Conservation (phyloP, 495 filamentous ascomycete genomes). For the Venustampulla echinocandica region DNA sequence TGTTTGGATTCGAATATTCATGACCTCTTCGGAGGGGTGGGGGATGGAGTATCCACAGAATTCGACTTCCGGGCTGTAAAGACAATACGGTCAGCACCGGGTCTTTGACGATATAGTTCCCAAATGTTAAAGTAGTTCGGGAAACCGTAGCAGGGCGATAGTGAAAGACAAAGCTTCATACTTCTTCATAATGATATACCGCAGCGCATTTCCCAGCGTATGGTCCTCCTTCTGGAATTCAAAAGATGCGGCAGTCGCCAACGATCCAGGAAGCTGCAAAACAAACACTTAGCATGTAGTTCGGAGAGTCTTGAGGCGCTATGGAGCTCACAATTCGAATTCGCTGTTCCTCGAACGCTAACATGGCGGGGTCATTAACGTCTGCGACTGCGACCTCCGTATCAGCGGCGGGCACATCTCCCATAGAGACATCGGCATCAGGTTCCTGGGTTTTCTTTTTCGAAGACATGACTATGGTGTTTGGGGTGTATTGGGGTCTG, state of each 20-base stretch:
- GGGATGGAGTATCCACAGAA: slow-evolving; percentile 98
- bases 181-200: slow-evolving; percentile 99
- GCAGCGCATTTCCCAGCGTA: slow-evolving; percentile 86
- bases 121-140: too few species aligned
- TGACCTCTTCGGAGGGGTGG: slow-evolving; percentile 89
- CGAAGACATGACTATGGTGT: slow-evolving; percentile 16
- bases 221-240: slow-evolving; percentile 90
- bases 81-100: slow-evolving; percentile 2
- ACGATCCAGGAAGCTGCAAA: slow-evolving; percentile 57
- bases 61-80: slow-evolving; percentile 75
- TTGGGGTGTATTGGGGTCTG: background rate
- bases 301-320: background rate
- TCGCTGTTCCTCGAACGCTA: slow-evolving; percentile 41
- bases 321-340: slow-evolving; percentile 46
- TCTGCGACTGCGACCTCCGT: slow-evolving; percentile 34
- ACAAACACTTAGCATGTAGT: background rate
- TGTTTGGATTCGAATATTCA: slow-evolving; percentile 96
- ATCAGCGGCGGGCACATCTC: slow-evolving; percentile 34
- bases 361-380: slow-evolving; percentile 20
- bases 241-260: slow-evolving; percentile 61
- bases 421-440: slow-evolving; percentile 45
- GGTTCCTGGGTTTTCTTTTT: slow-evolving; percentile 10
- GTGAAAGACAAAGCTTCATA: slow-evolving; percentile 35
- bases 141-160: too few species aligned
- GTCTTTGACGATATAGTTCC: slow-evolving; percentile 1